Evolutionary conservation across 208 protist genomes (phyloP).

Genomic region (Baffinella frigidus): DNA sequence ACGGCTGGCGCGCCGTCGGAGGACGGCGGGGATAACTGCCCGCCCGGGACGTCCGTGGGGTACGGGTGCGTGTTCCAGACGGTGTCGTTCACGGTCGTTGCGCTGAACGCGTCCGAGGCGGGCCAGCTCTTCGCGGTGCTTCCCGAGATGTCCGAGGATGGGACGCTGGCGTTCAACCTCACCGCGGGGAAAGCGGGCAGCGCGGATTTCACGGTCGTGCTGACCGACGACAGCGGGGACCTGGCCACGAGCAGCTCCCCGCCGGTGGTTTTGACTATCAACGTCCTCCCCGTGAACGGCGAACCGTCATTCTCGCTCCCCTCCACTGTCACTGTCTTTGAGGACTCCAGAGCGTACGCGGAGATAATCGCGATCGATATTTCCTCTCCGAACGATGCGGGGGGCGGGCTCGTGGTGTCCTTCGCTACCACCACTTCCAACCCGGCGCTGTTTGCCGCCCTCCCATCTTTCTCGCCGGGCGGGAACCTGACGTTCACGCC

Average conservation of each 20-base stretch:
- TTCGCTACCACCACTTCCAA: too few relatives aligned
- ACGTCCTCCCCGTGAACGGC: not conserved
- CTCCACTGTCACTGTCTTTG: not conserved
- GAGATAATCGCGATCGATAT: not conserved
- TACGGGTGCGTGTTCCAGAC: not conserved
- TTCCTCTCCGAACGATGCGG: not conserved
- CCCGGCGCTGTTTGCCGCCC: too few relatives aligned
- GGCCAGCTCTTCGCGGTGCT: not conserved
- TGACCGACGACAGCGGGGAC: not conserved
- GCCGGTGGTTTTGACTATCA: not conserved
- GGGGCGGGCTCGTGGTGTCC: too few relatives aligned
- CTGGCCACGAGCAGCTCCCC: not conserved
- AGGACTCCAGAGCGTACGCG: not conserved
- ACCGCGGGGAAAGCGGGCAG: not conserved
- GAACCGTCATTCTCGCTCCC: not conserved
- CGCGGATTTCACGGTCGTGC: not conserved
- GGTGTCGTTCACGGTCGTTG: not conserved
- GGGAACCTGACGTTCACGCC: too few relatives aligned
- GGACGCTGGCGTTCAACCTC: constrained; percentile 1
- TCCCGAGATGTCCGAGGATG: not conserved
- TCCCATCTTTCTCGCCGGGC: too few relatives aligned
- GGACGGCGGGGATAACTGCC: not conserved
- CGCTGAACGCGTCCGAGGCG: not conserved
- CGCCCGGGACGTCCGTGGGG: not conserved
- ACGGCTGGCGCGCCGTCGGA: not conserved